Evolutionary conservation across 805 yeast species (phyloP).

Genomic region (Ogataea ganodermae): DNA sequence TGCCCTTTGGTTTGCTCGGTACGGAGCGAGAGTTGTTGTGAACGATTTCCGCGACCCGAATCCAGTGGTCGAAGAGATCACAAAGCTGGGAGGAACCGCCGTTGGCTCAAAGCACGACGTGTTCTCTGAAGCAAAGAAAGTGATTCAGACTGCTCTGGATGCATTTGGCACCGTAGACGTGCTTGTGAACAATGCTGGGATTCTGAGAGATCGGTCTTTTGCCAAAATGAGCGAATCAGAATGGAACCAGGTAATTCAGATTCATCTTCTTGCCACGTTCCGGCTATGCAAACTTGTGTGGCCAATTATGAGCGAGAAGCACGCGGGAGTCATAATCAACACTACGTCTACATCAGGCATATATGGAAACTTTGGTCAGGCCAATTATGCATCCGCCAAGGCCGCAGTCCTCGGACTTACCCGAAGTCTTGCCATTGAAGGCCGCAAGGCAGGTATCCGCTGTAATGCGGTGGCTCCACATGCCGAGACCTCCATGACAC

Average conservation of each 20-base stretch:
- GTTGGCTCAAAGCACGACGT: constrained; percentile 84
- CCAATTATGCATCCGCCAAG: constrained; percentile 94
- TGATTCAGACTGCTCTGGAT: constrained; percentile 74
- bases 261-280: constrained; percentile 82
- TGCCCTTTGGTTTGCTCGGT: constrained; percentile 79
- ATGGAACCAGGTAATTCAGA: constrained; percentile 79
- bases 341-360: constrained; percentile 96
- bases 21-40: constrained; percentile 94
- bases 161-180: constrained; percentile 83
- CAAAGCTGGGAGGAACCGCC: constrained; percentile 66
- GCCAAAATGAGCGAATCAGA: constrained; percentile 79
- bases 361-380: constrained; percentile 97
- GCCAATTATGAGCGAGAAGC: constrained; percentile 83
- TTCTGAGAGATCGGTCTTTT: constrained; percentile 86
- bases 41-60: constrained; percentile 83
- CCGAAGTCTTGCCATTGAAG: constrained; percentile 87
- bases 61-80: constrained; percentile 73
- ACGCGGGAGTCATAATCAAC: constrained; percentile 80
- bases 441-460: constrained; percentile 71
- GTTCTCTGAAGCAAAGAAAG: constrained; percentile 68
- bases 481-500: constrained; percentile 97
- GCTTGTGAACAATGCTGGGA: constrained; percentile 92
- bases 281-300: constrained; percentile 85
- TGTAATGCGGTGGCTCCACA: constrained; percentile 93
- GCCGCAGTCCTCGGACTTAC: constrained; percentile 85